Evolutionary conservation across 495 filamentous ascomycete species (phyloP), one percentile per base, ranked within the genome.

Genomic region (Podospora anserina): DNA sequence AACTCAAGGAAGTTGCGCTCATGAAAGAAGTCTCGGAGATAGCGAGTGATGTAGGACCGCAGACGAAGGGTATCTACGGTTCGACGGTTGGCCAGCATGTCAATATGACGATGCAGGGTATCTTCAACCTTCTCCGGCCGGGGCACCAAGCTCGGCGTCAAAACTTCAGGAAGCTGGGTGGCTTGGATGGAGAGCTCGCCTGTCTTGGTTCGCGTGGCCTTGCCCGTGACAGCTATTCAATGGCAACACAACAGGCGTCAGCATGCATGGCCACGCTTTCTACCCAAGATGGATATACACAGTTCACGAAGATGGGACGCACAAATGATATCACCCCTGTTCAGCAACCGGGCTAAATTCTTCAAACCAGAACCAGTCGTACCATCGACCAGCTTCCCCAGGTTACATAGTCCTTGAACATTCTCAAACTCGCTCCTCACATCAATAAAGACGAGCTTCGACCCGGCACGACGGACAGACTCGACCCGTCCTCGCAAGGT

Each of bases 391-490:
- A 96, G 78, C 59, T 82, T 85, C 39, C 79, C 79, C 54, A 88
- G 79, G 78, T 91, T 90, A 77, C 89, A 86, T 77, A 97, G 85
- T 30, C 85, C 84, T 76, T 99, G 95, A 34, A 93, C 73, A 70
- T 84, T 85, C 72, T 85, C 76, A 44, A 87, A 88, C 78, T 93
- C 87, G 79, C 90, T 87, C 66, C 85, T 78, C 66, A 98, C 73
- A 78, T 94, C 90, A 71, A 97, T 79, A 78, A 99, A 99, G 57
- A 91, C 83, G 75, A 99, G 88, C 79, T 90, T 91, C 72, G 84
- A 87, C 67, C 83, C 74, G n/a, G 78, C 74, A 11, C 78, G 71
- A 27, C 84, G 81, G 49, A 83, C 68, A 39, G 73, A 78, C 68
- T 77, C 75, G 54, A 86, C 59, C 28, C 84, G 78, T 55, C 84